Conservation (phyloP, 495 filamentous ascomycete genomes). For the Parmelia sp. region DNA sequence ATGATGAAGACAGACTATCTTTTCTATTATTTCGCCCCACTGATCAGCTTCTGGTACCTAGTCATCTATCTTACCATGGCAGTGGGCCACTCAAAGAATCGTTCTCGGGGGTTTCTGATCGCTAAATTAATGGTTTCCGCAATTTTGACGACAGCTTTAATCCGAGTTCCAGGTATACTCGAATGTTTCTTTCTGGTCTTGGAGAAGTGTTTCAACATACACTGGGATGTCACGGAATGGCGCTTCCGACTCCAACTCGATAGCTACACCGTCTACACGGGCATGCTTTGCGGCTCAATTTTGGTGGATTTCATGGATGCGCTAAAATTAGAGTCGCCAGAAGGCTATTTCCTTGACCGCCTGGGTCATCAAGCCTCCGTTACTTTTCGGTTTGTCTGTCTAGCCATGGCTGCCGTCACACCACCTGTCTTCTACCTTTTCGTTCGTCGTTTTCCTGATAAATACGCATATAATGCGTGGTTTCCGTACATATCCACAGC, state of each 20-base stretch:
- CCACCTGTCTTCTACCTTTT: slow-evolving; percentile 33
- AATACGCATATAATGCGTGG: slow-evolving; percentile 42
- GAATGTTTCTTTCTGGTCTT: slow-evolving; percentile 37
- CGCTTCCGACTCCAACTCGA: slow-evolving; percentile 44
- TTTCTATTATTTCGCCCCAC: slow-evolving; percentile 55
- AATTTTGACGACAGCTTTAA: slow-evolving; percentile 37
- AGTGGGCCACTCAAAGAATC: slow-evolving; percentile 36
- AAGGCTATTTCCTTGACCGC: not conserved
- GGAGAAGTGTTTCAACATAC: slow-evolving; percentile 33
- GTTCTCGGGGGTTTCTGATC: slow-evolving; percentile 37
- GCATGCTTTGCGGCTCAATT: slow-evolving; percentile 45
- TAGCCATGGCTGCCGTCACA: slow-evolving; percentile 24
- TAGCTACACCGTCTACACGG: slow-evolving; percentile 45
- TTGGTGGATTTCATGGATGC: slow-evolving; percentile 28
- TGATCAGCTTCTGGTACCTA: slow-evolving; percentile 57
- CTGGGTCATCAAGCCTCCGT: slow-evolving; percentile 24
- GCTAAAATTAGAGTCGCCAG: slow-evolving; percentile 11
- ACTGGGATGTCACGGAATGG: slow-evolving; percentile 42
- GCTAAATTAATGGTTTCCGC: slow-evolving; percentile 46
- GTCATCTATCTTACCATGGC: slow-evolving; percentile 47
- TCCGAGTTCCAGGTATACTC: slow-evolving; percentile 39
- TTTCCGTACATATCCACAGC: slow-evolving; percentile 51
- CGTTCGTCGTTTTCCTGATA: slow-evolving; percentile 30
- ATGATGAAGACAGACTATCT: slow-evolving; percentile 52
- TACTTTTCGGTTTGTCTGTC: slow-evolving; percentile 20